A percentile compares a stretch with the other conserved stretches of the same genome.
Conservation (phyloP, 2,329 filamentous ascomycete genomes). For the Tolypocladium tropicale region DNA sequence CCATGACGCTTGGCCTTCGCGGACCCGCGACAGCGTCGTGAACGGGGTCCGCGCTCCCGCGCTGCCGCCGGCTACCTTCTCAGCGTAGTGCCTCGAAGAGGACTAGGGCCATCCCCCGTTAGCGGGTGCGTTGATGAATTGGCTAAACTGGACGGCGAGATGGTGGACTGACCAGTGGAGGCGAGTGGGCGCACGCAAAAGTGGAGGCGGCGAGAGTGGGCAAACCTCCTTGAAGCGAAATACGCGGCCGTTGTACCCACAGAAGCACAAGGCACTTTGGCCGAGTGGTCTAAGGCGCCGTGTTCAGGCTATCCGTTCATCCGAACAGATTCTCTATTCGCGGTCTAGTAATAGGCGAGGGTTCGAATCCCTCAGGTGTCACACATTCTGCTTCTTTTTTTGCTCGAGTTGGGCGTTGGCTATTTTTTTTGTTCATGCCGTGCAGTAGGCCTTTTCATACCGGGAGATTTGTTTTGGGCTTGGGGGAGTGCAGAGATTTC, state of each 20-base stretch:
- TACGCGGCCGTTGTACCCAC: not conserved
- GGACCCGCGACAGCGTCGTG: not conserved
- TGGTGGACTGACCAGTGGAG: not conserved
- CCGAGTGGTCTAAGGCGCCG: conserved; percentile 15
- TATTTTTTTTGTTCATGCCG: not conserved
- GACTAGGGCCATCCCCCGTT: no score
- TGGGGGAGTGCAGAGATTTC: not conserved
- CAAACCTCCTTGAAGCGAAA: not conserved
- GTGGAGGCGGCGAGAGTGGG: not conserved
- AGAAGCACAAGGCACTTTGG: conserved; percentile 13
- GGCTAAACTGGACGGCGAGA: no score
- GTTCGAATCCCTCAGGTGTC: conserved; percentile 22
- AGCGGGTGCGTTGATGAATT: no score
- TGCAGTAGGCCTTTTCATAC: not conserved
- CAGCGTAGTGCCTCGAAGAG: not conserved
- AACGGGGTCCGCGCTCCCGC: not conserved
- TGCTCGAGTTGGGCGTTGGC: not conserved
- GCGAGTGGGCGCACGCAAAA: no score
- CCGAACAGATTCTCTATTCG: conserved; percentile 3
- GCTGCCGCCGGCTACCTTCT: not conserved
- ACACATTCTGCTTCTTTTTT: conserved; percentile 7
- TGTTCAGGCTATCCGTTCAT: conserved; percentile 7
- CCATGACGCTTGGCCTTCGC: not conserved
- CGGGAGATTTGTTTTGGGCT: not conserved
- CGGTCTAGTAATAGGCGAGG: conserved; percentile 19